A percentile compares a stretch with the other conserved stretches of the same genome.
Evolutionary conservation across 495 filamentous ascomycete genomes (phyloP).

Genomic region (Penicillium coprophilum): DNA sequence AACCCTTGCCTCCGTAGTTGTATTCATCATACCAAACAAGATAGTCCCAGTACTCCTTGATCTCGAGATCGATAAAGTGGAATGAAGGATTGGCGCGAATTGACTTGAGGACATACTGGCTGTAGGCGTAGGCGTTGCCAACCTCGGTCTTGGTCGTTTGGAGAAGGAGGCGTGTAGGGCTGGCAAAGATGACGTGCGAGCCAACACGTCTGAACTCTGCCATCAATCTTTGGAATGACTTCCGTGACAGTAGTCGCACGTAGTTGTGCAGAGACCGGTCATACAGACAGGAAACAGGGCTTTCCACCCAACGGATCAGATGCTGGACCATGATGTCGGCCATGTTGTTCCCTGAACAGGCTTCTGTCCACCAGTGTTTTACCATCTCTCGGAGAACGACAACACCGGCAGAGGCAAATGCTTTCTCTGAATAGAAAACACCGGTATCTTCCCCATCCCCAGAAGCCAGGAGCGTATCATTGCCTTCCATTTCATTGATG

Average conservation of each 20-base stretch:
- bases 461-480: conserved; percentile 61
- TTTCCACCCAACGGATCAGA: conserved; percentile 95
- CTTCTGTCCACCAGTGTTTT: conserved; percentile 96
- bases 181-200: conserved; percentile 90
- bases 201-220: conserved; percentile 94
- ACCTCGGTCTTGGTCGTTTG: conserved; percentile 97
- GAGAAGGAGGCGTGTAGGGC: conserved; percentile 80
- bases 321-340: conserved; percentile 98
- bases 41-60: conserved; percentile 99
- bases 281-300: conserved; percentile 86
- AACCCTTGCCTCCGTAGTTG: conserved; percentile 96
- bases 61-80: conserved; percentile 95
- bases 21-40: conserved; percentile 99
- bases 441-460: conserved; percentile 61
- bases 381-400: conserved; percentile 95
- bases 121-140: conserved; percentile 94
- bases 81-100: conserved; percentile 94
- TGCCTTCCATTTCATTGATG: conserved; percentile 95
- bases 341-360: conserved; percentile 86
- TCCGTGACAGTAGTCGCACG: conserved; percentile 95
- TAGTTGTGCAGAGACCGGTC: conserved; percentile 97
- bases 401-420: conserved; percentile 88
- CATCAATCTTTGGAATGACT: conserved; percentile 96
- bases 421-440: conserved; percentile 81
- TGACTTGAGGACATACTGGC: conserved; percentile 94